Evolutionary conservation across 1,284 basidiomycete genomes (phyloP), one percentile per base, ranked within the genome.

Genomic region (Malassezia nana): DNA sequence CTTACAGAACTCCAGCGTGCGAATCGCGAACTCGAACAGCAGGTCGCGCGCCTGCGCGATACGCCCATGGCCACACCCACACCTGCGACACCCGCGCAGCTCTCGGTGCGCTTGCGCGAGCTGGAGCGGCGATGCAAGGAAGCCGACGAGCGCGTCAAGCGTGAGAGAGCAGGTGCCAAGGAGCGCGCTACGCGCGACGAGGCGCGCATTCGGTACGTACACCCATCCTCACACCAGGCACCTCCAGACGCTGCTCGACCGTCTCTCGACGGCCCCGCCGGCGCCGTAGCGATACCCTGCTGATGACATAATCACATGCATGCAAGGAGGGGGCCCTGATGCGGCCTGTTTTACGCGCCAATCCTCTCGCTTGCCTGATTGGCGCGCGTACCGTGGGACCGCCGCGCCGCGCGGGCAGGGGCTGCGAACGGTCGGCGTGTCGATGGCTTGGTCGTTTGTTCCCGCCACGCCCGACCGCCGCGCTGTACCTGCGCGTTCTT

Each of bases 81-180:
- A 9, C 44, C 22, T 13, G 45, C 44, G 29, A 30, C 47, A 18
- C 53, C 53, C 8, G 31, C 41, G 10, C 41, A 42, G 26, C 62
- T 66, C 69, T 61, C 67, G 15, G 67, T 67, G 18, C 42, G 68
- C 13, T 63, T 72, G 50, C 68, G 67, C 49, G 69, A 91, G 91
- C 69, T 88, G 83, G 90, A 98, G 76, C 73, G 81, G 20, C 78
- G 89, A 15, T 75, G 90, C 63, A 84, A 84, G 72, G 82, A 83
- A 0, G 87, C 89, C 0, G 89, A 92, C 67, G 92, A 98, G 79
- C 85, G 85, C 74, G 83, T 91, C 63, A 98, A 96, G 80, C 80
- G 89, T 40, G 92, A 95, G 77, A 80, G 87, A 59, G 90, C 95
- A 68, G 92, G 92, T 3, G 84, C 86, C 32, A 96, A 95, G 78